These are phyloP conservation scores for Talaromyces sp. DNA, from an alignment of 2,329 filamentous ascomycete species.

Conservation along the genomic window DNA sequence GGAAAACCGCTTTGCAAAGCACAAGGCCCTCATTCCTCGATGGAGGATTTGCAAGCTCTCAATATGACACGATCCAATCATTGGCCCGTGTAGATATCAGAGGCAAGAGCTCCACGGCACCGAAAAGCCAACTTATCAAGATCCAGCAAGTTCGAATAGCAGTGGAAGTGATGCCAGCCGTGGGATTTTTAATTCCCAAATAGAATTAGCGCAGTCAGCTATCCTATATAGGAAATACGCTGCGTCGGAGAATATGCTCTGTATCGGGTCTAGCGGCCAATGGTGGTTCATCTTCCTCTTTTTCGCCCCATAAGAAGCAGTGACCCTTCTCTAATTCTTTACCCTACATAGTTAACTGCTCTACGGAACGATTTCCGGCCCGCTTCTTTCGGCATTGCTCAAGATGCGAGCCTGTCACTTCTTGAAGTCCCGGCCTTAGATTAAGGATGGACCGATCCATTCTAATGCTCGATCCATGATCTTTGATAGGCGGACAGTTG, in stretches of 20 bases:
- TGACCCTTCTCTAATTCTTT: background rate
- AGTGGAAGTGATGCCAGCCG: background rate
- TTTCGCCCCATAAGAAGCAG: background rate
- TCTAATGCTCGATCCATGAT: background rate
- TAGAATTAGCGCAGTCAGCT: background rate
- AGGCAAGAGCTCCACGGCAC: background rate
- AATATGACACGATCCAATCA: background rate
- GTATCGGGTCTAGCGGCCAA: background rate
- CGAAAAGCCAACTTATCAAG: background rate
- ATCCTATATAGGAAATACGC: background rate
- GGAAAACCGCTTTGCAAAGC: background rate
- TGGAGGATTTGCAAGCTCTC: background rate
- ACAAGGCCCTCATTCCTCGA: background rate
- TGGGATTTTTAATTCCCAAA: background rate
- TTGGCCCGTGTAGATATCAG: background rate
- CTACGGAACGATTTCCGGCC: background rate
- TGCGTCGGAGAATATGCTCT: conserved; percentile 6
- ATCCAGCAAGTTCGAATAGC: no score
- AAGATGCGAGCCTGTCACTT: background rate
- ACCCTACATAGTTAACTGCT: background rate
- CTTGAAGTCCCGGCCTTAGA: background rate
- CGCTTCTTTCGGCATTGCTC: conserved; percentile 1
- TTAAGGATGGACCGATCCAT: background rate
- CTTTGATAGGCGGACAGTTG: background rate
- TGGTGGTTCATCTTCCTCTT: background rate